Evolutionary conservation across 495 filamentous ascomycete species (phyloP).

Genomic region (Xanthoparmelia taractica): DNA sequence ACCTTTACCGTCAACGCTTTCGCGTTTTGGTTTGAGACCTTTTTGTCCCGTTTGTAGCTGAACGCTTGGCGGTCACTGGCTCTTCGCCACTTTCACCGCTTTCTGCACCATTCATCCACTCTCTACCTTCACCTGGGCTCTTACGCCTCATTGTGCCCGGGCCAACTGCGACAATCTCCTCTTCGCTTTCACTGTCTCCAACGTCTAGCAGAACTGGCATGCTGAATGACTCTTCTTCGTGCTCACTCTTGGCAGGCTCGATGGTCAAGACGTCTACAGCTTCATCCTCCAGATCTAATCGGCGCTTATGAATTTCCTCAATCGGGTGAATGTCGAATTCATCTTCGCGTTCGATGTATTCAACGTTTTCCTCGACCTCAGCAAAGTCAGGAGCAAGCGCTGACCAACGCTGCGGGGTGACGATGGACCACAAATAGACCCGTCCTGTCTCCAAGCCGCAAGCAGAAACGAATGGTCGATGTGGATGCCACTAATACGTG

Average conservation of each 20-base stretch:
- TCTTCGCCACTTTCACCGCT: slow-evolving; percentile 41
- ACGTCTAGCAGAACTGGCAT: slow-evolving; percentile 86
- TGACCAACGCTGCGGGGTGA: slow-evolving; percentile 90
- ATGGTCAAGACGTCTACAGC: slow-evolving; percentile 78
- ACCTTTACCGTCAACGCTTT: slow-evolving; percentile 16
- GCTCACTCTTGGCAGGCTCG: slow-evolving; percentile 53
- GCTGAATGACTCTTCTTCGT: slow-evolving; percentile 58
- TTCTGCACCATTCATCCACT: slow-evolving; percentile 43
- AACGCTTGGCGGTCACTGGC: slow-evolving; percentile 22
- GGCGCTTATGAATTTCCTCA: slow-evolving; percentile 86
- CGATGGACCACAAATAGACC: slow-evolving; percentile 89
- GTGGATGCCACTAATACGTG: slow-evolving; percentile 69
- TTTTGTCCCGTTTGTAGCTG: slow-evolving; percentile 27
- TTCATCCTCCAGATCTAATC: slow-evolving; percentile 82
- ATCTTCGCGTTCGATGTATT: slow-evolving; percentile 90
- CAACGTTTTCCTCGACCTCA: slow-evolving; percentile 96
- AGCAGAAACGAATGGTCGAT: slow-evolving; percentile 77
- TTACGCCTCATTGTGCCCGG: slow-evolving; percentile 76
- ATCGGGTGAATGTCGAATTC: slow-evolving; percentile 97
- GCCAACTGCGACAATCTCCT: slow-evolving; percentile 79
- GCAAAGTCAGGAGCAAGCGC: slow-evolving; percentile 93
- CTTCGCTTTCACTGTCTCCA: slow-evolving; percentile 65
- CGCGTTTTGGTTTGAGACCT: slow-evolving; percentile 25
- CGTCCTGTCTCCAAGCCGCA: slow-evolving; percentile 83
- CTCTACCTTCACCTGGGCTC: slow-evolving; percentile 52